Conservation (phyloP, 129 eudicot genomes). For the Chrysanthemum seticuspe region DNA sequence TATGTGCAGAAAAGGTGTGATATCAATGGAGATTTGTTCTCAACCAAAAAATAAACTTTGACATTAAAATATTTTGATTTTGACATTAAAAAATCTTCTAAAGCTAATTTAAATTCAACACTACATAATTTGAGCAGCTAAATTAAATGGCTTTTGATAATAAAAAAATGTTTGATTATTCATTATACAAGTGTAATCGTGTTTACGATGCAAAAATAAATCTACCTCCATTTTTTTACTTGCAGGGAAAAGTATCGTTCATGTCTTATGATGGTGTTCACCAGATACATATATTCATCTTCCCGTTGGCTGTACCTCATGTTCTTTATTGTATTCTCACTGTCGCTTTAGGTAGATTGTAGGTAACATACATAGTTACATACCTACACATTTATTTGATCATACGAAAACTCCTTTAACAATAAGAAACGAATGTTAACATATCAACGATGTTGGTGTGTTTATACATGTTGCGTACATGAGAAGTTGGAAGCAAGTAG, state of each 20-base stretch:
- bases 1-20: conserved; percentile 41
- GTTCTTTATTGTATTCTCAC: conserved; percentile 53
- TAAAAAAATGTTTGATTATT: neutral
- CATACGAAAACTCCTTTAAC: too few relatives aligned
- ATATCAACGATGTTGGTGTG: neutral
- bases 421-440: neutral
- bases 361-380: conserved; percentile 46
- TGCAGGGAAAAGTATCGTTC: conserved; percentile 72
- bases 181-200: neutral
- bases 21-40: neutral
- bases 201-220: neutral
- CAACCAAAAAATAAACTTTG: too few relatives aligned
- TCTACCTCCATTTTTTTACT: too few relatives aligned
- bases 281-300: conserved; percentile 72
- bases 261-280: conserved; percentile 57
- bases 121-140: too few relatives aligned
- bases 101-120: neutral
- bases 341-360: conserved; percentile 52
- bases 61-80: too few relatives aligned
- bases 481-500: conserved; percentile 66
- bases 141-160: too few relatives aligned
- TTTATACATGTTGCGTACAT: conserved; percentile 34
- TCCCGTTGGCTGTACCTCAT: conserved; percentile 61
- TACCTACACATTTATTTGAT: neutral
- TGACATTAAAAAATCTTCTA: neutral